Conservation (phyloP, 1,284 basidiomycete genomes). For the Papiliotrema fonsecae region DNA sequence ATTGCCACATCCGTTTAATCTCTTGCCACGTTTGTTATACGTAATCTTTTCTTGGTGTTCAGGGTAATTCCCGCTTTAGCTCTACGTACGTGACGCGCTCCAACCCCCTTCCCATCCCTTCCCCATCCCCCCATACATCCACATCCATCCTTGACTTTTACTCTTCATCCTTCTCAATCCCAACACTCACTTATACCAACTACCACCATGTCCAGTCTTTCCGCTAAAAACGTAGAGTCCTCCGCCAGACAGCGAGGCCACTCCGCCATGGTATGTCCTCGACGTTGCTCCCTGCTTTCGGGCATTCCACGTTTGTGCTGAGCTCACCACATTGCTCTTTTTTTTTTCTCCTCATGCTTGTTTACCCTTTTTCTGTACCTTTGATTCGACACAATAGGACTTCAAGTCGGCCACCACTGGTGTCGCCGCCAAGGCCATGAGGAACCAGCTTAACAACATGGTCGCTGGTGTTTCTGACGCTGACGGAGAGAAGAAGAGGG, state of each 20-base stretch:
- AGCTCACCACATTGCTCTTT: no score
- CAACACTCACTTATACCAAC: not conserved
- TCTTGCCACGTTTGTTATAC: no score
- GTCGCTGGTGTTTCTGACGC: slow-evolving; percentile 76
- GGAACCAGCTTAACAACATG: slow-evolving; percentile 94
- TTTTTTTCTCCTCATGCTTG: not conserved
- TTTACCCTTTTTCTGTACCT: not conserved
- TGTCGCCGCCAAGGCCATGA: slow-evolving; percentile 95
- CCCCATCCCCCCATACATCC: not conserved
- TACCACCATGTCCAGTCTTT: slow-evolving; percentile 24
- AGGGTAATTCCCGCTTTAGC: no score
- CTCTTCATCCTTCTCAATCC: not conserved
- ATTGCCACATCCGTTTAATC: no score
- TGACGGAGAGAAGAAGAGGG: slow-evolving; percentile 77
- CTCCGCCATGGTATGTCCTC: slow-evolving; percentile 47
- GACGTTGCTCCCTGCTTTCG: slow-evolving; percentile 2
- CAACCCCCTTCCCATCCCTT: not conserved
- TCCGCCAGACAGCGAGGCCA: slow-evolving; percentile 45
- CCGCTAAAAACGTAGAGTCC: slow-evolving; percentile 24
- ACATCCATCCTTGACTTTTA: not conserved
- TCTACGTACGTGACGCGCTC: no score
- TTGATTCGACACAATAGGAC: slow-evolving; percentile 48
- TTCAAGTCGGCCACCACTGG: slow-evolving; percentile 99
- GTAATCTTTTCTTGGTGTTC: no score
- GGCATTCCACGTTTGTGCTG: slow-evolving; percentile 5